Base-by-base conservation (phyloP, 2,329 filamentous ascomycete species). In the Ceratocystis eucalypticola region DNA sequence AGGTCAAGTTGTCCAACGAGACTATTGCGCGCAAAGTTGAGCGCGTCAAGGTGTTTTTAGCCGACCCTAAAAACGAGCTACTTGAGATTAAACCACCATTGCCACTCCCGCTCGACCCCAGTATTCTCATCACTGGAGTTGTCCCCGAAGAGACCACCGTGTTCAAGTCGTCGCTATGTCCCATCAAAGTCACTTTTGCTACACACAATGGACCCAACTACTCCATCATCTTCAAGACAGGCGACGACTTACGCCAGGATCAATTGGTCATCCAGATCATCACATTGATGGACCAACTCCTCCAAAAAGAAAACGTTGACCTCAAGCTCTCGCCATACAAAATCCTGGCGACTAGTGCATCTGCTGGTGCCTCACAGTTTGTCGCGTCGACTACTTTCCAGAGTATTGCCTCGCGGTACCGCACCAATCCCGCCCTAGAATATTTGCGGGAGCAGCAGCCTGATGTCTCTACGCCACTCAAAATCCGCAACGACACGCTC, bases 251-350 rank as follows among this genome's bases (percentile, higher is more conserved):
- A 64, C 88, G 94, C 15, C 94, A 99, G 76, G 94, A 99, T 73
- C 94, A 99, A 74, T 84, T 99, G 1, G 93, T 99, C 45, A 95
- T 99, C 65, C 94, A 85, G 72, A 97, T 97, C 72, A 96, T 99
- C 74, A 96, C 91, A 0, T 82, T 99, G 17, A 99, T 99, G 94
- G 94, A 99, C 72, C 89, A 93, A 67, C 84, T 99, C 1, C 82
- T 99, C 3, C 89, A 90, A 68, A 96, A 97, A 73, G 94, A 99
- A 74, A 97, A 99, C 69, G 80, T 99, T 8, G 94, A 99, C 73
- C 82, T 99, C 57, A 96, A 95, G 73, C 81, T 99, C 1, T 93
- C 93, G 0, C 94, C 94, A 0, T 99, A 99, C 78, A 93, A 93
- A 71, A 96, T 97, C 69, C 83, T 99, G 7, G 94, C 94, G 0